These are phyloP conservation scores for Helicostylum pulchrum DNA, from an alignment of 192 early-diverging fungal species.

Conservation along the genomic window DNA sequence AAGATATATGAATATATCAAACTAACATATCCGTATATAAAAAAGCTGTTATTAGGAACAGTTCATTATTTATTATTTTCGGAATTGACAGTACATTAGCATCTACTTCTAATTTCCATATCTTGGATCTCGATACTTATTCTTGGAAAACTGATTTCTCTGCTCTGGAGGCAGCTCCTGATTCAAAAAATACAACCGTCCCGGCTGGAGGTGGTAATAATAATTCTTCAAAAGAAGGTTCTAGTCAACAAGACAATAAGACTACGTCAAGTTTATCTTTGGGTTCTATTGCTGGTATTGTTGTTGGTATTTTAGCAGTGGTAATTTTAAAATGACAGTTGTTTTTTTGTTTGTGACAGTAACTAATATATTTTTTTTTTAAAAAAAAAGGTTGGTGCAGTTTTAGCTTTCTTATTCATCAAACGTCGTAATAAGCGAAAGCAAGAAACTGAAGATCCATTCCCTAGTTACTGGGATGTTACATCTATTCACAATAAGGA, in stretches of 20 bases:
- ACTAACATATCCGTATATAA: neutral
- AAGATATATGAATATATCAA: too few relatives aligned
- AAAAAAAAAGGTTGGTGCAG: too few relatives aligned
- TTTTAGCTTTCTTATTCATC: too few relatives aligned
- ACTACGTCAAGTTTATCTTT: neutral
- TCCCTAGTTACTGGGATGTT: too few relatives aligned
- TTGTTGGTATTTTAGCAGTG: neutral
- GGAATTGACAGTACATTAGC: neutral
- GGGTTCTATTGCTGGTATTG: conserved; percentile 6
- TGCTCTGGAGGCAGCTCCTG: neutral
- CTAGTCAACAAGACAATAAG: neutral
- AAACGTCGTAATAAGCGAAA: too few relatives aligned
- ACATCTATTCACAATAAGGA: too few relatives aligned
- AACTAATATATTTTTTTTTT: too few relatives aligned
- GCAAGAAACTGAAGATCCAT: too few relatives aligned
- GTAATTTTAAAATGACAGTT: neutral
- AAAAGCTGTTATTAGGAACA: neutral
- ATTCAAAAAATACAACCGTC: neutral
- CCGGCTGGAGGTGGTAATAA: neutral
- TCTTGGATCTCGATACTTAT: neutral
- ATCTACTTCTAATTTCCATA: neutral
- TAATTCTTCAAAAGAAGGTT: neutral
- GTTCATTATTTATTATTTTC: conserved; percentile 6
- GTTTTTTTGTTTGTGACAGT: too few relatives aligned
- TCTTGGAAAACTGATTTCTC: neutral